Percentiles rank a stretch among this genome's conserved stretches.
These are phyloP conservation scores for Trichomonascaceae sp. DNA, from an alignment of 1,139 yeast species.

Conservation along the genomic window DNA sequence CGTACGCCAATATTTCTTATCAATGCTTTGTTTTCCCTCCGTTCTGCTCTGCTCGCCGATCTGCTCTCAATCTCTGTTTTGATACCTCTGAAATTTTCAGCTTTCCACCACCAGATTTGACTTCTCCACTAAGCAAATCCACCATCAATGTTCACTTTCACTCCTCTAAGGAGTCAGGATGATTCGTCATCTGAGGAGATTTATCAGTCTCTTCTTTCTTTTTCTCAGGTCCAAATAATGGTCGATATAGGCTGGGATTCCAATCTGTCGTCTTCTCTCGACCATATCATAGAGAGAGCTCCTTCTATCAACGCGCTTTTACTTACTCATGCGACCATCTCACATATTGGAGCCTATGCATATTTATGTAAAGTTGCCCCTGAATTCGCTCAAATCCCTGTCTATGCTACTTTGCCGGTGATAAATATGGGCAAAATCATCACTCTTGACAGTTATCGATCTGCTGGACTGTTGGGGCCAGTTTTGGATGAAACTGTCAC, in stretches of 20 bases:
- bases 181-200: constrained; percentile 1
- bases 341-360: constrained; percentile 77
- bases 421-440: constrained; percentile 80
- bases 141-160: constrained; percentile 18
- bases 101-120: background rate
- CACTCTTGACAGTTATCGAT: constrained; percentile 72
- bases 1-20: too few relatives aligned
- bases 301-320: constrained; percentile 45
- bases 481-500: constrained; percentile 54
- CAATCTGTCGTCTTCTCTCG: constrained; percentile 24
- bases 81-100: background rate
- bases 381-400: constrained; percentile 61
- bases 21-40: too few relatives aligned
- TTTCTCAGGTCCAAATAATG: constrained; percentile 25
- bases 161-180: constrained; percentile 14
- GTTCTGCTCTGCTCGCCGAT: too few relatives aligned
- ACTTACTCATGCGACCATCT: constrained; percentile 79
- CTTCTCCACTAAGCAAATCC: background rate
- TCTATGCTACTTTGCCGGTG: constrained; percentile 84
- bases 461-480: constrained; percentile 73
- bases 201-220: constrained; percentile 28
- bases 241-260: constrained; percentile 39
- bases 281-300: constrained; percentile 18
- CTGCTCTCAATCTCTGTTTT: background rate
- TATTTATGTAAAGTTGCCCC: constrained; percentile 60